Conservation (phyloP, 768 basidiomycete genomes). For the Pleurotus citrinopileatus region DNA sequence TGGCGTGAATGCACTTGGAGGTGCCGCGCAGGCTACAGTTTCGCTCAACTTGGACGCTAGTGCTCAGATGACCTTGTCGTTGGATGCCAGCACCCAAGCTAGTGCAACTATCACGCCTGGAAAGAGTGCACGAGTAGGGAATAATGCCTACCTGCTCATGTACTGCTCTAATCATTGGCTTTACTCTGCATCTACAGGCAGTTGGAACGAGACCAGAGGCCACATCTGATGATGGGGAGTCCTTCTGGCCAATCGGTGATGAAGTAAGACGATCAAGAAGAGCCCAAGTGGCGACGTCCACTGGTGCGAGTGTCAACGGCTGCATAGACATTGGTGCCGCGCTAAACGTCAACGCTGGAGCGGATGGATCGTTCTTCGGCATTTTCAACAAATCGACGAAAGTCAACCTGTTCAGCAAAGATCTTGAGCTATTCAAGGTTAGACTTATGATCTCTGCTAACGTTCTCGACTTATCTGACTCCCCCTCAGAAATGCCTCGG, state of each 20-base stretch:
- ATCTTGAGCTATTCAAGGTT: conserved; percentile 38
- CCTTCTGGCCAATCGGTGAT: no score
- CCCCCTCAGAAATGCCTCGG: conserved; percentile 1
- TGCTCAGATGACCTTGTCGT: conserved; percentile 8
- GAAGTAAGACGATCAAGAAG: no score
- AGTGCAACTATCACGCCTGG: not conserved
- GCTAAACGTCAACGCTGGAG: conserved; percentile 37
- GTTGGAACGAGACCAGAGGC: no score
- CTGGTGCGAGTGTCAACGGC: conserved; percentile 19
- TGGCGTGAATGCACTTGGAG: conserved; percentile 27
- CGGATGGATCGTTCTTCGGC: conserved; percentile 35
- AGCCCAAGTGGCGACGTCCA: not conserved
- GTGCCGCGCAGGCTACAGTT: conserved; percentile 24
- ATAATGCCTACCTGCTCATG: no score
- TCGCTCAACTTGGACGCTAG: conserved; percentile 25
- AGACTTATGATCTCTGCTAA: not conserved
- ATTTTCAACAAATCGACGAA: conserved; percentile 31
- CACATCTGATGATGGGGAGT: no score
- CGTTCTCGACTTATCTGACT: not conserved
- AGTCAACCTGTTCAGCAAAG: conserved; percentile 31
- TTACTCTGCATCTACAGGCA: no score
- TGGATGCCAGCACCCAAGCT: conserved; percentile 8
- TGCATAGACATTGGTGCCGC: conserved; percentile 34
- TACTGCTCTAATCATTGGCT: no score
- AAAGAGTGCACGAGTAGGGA: not conserved